Evolutionary conservation across 768 basidiomycete genomes (phyloP), one percentile per base, ranked within the genome.

Genomic region (Tricholoma flavovirens): DNA sequence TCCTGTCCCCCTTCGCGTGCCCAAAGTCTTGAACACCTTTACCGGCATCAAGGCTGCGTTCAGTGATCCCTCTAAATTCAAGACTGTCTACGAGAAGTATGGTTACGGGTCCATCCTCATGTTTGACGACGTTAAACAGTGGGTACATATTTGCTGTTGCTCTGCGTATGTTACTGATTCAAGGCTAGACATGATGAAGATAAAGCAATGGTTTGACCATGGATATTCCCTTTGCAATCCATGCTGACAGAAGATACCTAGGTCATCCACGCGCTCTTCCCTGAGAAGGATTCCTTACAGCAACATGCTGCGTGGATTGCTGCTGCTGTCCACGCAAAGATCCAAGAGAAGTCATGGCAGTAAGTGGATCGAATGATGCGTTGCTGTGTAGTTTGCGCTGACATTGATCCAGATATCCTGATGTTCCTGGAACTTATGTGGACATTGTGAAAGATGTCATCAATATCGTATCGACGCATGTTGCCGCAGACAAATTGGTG

Each of bases 371-470:
- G 1, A 19, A 12, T 43, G 15, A 26, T 15, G 30, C n/a, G 4
- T 21, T n/a, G 24, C 5, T n/a, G 30, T 12, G 19, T 17, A 12
- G n/a, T 10, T 29, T 22, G n/a, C 22, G n/a, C 12, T 51, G 9
- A 35, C 15, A 21, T 35, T 26, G 12, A n/a, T 48, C 10, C n/a
- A 63, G 64, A 35, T 69, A 71, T 53, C 56, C 64, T 21, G 69
- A 70, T 33, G 60, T 69, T 26, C 63, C 69, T 9, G 73, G 73
- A 45, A 68, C 56, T 38, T 72, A 71, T 32, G 62, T 82, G 54
- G 77, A 83, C 59, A 71, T 82, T 59, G 75, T 79, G 19, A 69
- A 72, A 40, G 75, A 79, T 56, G 77, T 81, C 19, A 68, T 78
- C 66, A 79, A 79, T 53, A 64, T 75, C 11, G 67, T 71, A 19